These are phyloP conservation scores for Calocybe gangraenosa DNA, from an alignment of 768 basidiomycete genomes.

Conservation along the genomic window DNA sequence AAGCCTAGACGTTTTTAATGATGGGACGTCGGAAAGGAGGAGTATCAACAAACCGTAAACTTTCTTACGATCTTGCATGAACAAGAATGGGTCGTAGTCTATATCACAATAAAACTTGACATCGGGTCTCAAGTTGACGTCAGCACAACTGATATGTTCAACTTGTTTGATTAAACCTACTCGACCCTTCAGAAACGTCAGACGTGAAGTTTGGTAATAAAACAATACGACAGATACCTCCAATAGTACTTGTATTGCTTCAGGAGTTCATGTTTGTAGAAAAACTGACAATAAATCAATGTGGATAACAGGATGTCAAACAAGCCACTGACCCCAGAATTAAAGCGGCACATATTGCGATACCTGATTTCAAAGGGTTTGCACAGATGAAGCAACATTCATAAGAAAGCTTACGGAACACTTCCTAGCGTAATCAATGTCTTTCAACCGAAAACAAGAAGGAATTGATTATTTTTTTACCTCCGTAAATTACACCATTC, in stretches of 20 bases:
- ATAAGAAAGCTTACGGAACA: slow-evolving; percentile 52
- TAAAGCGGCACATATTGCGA: slow-evolving; percentile 97
- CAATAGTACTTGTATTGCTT: slow-evolving; percentile 86
- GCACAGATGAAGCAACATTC: not conserved
- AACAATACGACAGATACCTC: slow-evolving; percentile 33
- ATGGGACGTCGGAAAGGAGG: not conserved
- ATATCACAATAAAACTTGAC: slow-evolving; percentile 87
- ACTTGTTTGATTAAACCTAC: slow-evolving; percentile 25
- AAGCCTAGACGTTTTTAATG: slow-evolving; percentile 59
- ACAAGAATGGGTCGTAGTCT: slow-evolving; percentile 81
- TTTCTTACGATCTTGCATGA: slow-evolving; percentile 84
- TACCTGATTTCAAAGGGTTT: slow-evolving; percentile 44
- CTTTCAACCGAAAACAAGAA: slow-evolving; percentile 4
- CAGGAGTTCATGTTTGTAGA: slow-evolving; percentile 80
- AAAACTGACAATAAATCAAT: slow-evolving; percentile 50
- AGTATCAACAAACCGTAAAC: slow-evolving; percentile 60
- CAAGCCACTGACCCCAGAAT: slow-evolving; percentile 72
- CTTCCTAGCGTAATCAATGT: slow-evolving; percentile 46
- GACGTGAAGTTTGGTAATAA: slow-evolving; percentile 2
- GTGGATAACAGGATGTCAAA: not conserved
- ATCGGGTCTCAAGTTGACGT: slow-evolving; percentile 52
- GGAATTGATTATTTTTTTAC: slow-evolving; percentile 26
- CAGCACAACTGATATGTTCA: not conserved
- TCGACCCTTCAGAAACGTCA: slow-evolving; percentile 33
- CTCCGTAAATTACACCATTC: slow-evolving; percentile 64